phyloP scores from a whole-genome alignment of 352 stramenopile species.

The Blastocystis sp. region DNA sequence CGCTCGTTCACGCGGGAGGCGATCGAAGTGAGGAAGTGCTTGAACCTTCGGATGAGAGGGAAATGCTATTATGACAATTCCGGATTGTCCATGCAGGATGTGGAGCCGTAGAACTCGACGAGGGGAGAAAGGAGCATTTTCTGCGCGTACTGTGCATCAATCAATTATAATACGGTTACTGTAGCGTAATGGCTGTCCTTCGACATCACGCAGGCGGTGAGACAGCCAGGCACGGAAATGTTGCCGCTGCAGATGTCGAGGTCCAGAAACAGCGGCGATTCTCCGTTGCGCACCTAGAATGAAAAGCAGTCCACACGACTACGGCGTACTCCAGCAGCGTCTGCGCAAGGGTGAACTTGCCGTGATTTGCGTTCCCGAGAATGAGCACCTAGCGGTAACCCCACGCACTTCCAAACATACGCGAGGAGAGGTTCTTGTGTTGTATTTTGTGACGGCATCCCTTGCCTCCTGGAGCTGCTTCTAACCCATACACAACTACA shows the following conservation, averaged over 20 bases:
- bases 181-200: slow-evolving; percentile 11
- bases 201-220: slow-evolving; percentile 8
- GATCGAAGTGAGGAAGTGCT: slow-evolving; percentile 4
- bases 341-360: slow-evolving; percentile 35
- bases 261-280: slow-evolving; percentile 50
- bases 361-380: slow-evolving; percentile 10
- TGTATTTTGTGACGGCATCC: slow-evolving; percentile 33
- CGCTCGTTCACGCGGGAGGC: neutral
- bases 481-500: neutral
- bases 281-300: slow-evolving; percentile 47
- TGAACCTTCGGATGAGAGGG: neutral
- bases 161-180: neutral
- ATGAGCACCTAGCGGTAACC: slow-evolving; percentile 44
- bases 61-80: neutral
- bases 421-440: slow-evolving; percentile 35
- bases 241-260: slow-evolving; percentile 46
- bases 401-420: neutral
- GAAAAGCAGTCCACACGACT: neutral
- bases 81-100: slow-evolving; percentile 55
- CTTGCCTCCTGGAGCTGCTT: slow-evolving; percentile 40
- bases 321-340: slow-evolving; percentile 49
- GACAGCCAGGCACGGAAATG: slow-evolving; percentile 43
- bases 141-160: slow-evolving; percentile 38
- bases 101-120: slow-evolving; percentile 57
- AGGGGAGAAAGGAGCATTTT: slow-evolving; percentile 35